Conservation (phyloP, 2,329 filamentous ascomycete species). For the Ophiostoma quercus region DNA sequence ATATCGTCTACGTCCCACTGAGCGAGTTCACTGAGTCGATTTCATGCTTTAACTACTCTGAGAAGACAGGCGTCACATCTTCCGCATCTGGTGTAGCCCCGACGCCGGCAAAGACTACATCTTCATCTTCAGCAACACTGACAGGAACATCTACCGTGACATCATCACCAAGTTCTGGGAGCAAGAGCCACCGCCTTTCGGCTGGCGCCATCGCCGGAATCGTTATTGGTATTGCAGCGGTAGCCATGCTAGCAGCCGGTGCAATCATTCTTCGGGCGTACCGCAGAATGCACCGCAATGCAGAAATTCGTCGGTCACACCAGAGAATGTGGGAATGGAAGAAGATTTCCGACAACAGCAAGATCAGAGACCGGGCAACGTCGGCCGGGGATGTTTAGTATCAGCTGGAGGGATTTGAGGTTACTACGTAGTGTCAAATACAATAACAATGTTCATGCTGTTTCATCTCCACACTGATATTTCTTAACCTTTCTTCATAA, state of each 20-base stretch:
- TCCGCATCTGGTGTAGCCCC: no score
- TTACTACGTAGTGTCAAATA: no score
- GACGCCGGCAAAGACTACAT: no score
- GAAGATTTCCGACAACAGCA: not conserved
- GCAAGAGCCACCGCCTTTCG: not conserved
- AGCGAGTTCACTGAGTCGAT: no score
- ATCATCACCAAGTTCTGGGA: not conserved
- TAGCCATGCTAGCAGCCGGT: not conserved
- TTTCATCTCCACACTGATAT: no score
- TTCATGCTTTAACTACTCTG: no score
- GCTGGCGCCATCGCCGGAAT: not conserved
- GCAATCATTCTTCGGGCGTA: not conserved
- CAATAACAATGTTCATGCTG: no score
- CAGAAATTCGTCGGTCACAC: not conserved
- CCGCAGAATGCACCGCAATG: not conserved
- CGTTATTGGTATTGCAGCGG: not conserved
- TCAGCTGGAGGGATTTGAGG: no score
- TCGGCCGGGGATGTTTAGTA: not conserved
- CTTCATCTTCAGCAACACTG: no score
- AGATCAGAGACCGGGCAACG: not conserved
- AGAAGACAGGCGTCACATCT: no score
- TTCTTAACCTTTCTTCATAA: no score
- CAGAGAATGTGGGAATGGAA: not conserved
- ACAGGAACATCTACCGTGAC: not conserved
- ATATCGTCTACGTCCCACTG: no score